Evolutionary conservation across 2,329 filamentous ascomycete genomes (phyloP), one percentile per base, ranked within the genome.

Genomic region (Diaporthe batatas): DNA sequence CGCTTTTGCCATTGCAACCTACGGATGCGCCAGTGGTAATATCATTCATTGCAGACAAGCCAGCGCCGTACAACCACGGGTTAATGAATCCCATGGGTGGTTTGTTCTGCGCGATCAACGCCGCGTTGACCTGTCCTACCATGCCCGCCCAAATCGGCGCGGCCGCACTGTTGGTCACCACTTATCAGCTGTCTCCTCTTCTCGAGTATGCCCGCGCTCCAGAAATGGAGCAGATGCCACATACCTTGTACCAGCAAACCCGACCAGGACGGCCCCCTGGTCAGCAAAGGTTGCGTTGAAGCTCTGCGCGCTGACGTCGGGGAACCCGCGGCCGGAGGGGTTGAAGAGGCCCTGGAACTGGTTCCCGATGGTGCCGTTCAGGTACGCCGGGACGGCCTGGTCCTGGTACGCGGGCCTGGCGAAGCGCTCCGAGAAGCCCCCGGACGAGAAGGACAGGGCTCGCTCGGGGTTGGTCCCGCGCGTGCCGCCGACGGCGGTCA

Each of bases 401-500:
- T 83, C 77, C 78, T 88, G 86, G 78, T 83, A 88, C 49, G 71
- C 73, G 0, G 86, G 85, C 3, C 83, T 81, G 1, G 77, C 10
- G 76, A 85, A 88, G 76, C 86, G 82, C 51, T 85, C 83, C 59
- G 85, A 87, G 79, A 88, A 88, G 23, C 86, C 86, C 16, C 86
- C 86, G 0, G 82, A 86, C 0, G 88, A 88, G 74, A 90, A 90
- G 25, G 84, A 78, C 49, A 87, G 84, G 11, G 86, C 86, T 39
- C 78, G 79, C 78, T 92, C 91, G 0, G 90, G 89, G 16, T 73
- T 85, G 75, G 75, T 80, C 1, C 73, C 84, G 76, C 84, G 82
- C 0, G 91, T 92, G 0, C 87, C 90, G 1, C 91, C 91, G 1
- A 92, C 89, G 0, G 86, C 79, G 0, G 91, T 92, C 62, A 92